Evolutionary conservation across 495 filamentous ascomycete species (phyloP).

Genomic region (Rusavskia elegans): DNA sequence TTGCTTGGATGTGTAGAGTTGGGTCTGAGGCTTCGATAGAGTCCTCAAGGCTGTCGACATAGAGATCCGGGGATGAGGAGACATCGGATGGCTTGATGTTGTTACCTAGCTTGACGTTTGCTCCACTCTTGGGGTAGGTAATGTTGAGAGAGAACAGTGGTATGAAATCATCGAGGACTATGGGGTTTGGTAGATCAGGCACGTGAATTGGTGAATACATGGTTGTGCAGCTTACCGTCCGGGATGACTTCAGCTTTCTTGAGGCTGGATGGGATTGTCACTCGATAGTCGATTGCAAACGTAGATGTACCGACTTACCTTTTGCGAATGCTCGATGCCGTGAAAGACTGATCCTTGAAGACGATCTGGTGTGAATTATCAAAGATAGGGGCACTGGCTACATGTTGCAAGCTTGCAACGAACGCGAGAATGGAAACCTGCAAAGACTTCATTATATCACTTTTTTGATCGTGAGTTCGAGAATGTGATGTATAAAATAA

Average conservation of each 20-base stretch:
- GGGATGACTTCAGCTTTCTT: constrained; percentile 46
- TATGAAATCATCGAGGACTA: constrained; percentile 47
- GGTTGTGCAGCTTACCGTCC: constrained; percentile 22
- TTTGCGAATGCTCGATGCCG: neutral
- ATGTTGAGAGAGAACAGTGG: constrained; percentile 35
- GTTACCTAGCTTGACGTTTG: constrained; percentile 42
- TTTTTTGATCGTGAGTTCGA: no score
- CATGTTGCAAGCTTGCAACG: neutral
- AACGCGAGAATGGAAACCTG: no score
- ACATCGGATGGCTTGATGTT: constrained; percentile 34
- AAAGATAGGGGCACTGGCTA: neutral
- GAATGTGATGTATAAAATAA: no score
- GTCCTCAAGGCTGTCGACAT: no score
- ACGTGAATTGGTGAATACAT: neutral
- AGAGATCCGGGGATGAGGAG: constrained; percentile 26
- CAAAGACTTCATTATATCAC: no score
- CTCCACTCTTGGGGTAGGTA: constrained; percentile 30
- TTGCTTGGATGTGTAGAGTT: no score
- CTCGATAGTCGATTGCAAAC: neutral
- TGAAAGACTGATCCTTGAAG: neutral
- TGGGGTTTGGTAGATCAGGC: neutral
- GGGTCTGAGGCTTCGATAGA: no score
- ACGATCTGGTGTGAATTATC: neutral
- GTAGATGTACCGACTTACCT: neutral
- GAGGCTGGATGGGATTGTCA: constrained; percentile 22